Conservation (phyloP, 345 rosid genomes). For the Populus alba region DNA sequence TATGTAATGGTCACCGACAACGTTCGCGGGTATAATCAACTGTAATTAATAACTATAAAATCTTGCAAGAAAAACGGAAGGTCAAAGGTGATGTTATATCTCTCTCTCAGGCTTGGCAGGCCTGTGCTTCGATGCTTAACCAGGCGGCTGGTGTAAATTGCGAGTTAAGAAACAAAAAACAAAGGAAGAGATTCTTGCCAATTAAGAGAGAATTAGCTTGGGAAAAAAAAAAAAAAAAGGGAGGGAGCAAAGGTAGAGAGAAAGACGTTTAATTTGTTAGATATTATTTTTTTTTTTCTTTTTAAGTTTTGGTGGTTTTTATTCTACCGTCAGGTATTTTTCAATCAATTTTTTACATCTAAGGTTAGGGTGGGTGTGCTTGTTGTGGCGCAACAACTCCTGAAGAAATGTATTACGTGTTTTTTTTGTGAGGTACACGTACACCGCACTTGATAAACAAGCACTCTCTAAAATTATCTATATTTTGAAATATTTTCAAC, state of each 20-base stretch:
- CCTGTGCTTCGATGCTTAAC: conserved; percentile 15
- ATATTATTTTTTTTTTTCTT: neutral
- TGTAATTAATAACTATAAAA: neutral
- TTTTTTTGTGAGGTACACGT: neutral
- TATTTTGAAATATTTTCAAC: too few relatives aligned
- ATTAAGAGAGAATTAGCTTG: neutral
- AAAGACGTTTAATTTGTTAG: neutral
- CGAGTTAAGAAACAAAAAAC: neutral
- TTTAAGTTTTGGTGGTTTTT: neutral
- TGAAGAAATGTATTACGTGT: neutral
- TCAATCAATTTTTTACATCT: neutral
- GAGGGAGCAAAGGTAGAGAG: neutral
- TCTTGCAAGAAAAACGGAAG: neutral
- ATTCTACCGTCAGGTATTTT: neutral
- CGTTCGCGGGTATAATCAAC: neutral
- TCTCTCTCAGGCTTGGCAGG: neutral
- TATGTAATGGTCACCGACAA: neutral
- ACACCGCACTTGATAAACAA: too few relatives aligned
- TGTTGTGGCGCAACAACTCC: too few relatives aligned
- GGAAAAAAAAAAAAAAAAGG: neutral
- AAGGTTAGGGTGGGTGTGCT: too few relatives aligned
- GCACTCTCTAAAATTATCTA: too few relatives aligned
- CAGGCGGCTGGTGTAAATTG: neutral
- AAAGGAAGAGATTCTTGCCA: conserved; percentile 5
- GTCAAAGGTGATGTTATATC: neutral